Evolutionary conservation across 1,139 yeast species (phyloP).

Genomic region (Yamadazyma epiphylla): DNA sequence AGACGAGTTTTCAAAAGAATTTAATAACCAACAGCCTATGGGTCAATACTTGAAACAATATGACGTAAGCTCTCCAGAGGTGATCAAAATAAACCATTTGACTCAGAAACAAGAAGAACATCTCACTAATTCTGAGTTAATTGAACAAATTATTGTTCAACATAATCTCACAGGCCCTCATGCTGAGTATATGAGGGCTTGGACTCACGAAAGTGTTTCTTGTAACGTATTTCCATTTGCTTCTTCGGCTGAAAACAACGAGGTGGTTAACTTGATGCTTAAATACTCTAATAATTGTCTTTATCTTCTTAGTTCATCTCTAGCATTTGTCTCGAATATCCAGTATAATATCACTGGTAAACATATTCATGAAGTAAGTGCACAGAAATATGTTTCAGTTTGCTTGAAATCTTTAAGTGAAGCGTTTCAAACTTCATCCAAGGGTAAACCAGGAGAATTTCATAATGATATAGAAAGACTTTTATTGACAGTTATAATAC

Average conservation of each 20-base stretch:
- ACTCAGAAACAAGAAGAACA: constrained; percentile 1
- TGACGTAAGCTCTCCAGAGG: constrained; percentile 10
- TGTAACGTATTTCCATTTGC: constrained; percentile 39
- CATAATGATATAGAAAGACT: constrained; percentile 34
- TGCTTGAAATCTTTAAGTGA: constrained; percentile 30
- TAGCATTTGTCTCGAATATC: constrained; percentile 38
- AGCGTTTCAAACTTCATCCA: constrained; percentile 23
- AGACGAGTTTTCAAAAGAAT: constrained; percentile 14
- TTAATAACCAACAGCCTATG: constrained; percentile 8
- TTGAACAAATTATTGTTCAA: constrained; percentile 21
- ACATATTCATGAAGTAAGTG: constrained; percentile 23
- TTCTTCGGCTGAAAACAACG: constrained; percentile 30
- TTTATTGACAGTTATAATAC: constrained; percentile 33
- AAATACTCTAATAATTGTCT: constrained; percentile 33
- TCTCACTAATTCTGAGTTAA: constrained; percentile 17
- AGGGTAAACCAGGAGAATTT: constrained; percentile 13
- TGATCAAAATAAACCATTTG: constrained; percentile 4
- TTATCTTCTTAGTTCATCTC: constrained; percentile 30
- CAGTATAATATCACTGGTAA: constrained; percentile 32
- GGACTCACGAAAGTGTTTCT: constrained; percentile 26
- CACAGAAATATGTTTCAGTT: constrained; percentile 28
- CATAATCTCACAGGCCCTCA: constrained; percentile 28
- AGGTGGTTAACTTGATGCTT: constrained; percentile 29
- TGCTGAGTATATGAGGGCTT: constrained; percentile 25
- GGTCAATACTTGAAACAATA: constrained; percentile 6